Evolutionary conservation across 495 filamentous ascomycete species (phyloP).

Genomic region (Aspergillus kassunensis): DNA sequence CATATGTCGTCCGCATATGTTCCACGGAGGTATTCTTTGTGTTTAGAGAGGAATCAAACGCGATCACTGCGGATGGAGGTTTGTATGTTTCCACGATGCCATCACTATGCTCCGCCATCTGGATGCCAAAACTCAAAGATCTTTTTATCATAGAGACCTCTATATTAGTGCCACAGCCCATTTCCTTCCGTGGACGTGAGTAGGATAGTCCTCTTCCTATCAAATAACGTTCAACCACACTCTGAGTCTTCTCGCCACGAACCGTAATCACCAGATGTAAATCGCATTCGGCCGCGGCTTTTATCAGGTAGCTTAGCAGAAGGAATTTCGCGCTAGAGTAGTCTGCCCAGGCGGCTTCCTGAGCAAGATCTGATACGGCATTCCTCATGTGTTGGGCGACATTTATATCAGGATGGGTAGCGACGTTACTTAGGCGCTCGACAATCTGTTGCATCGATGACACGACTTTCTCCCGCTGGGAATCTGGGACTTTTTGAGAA

Average conservation of each 20-base stretch:
- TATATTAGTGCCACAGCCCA: constrained; percentile 27
- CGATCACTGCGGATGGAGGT: constrained; percentile 48
- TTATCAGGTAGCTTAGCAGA: constrained; percentile 51
- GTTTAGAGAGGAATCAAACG: constrained; percentile 48
- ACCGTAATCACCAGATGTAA: constrained; percentile 48
- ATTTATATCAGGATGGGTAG: constrained; percentile 54
- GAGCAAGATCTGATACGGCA: constrained; percentile 28
- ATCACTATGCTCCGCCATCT: constrained; percentile 34
- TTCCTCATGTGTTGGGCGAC: constrained; percentile 35
- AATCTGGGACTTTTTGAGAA: constrained; percentile 6
- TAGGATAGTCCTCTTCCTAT: constrained; percentile 44
- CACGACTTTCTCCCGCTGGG: constrained; percentile 23
- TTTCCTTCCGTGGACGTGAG: constrained; percentile 37
- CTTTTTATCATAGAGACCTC: constrained; percentile 36
- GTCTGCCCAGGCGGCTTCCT: constrained; percentile 53
- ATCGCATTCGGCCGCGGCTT: constrained; percentile 34
- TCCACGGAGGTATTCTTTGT: constrained; percentile 37
- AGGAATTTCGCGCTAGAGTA: constrained; percentile 55
- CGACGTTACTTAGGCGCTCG: constrained; percentile 41
- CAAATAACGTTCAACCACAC: constrained; percentile 52
- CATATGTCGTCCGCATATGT: constrained; percentile 40
- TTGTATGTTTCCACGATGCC: constrained; percentile 36
- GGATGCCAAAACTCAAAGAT: constrained; percentile 46
- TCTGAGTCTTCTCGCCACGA: constrained; percentile 36
- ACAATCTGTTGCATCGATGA: constrained; percentile 38